Conservation (phyloP, 345 rosid genomes). For the Balakata baccata region DNA sequence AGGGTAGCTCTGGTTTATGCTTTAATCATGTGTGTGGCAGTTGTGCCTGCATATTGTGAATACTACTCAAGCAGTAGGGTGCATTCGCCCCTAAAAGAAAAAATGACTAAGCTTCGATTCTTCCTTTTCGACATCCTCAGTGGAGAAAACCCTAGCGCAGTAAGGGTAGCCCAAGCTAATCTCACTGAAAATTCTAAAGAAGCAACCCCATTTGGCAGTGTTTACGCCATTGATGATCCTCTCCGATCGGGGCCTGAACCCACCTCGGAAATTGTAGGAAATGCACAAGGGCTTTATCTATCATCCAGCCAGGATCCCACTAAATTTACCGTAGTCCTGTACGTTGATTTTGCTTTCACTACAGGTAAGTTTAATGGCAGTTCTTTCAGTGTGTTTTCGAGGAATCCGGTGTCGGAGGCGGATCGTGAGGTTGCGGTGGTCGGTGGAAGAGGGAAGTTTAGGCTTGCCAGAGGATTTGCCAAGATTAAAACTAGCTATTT, state of each 20-base stretch:
- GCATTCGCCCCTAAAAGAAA: too few relatives aligned
- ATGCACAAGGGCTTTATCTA: neutral
- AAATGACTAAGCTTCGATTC: too few relatives aligned
- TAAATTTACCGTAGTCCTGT: slow-evolving; percentile 15
- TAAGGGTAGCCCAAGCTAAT: neutral
- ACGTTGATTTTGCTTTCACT: slow-evolving; percentile 12
- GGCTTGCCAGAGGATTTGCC: slow-evolving; percentile 31
- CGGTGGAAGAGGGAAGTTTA: slow-evolving; percentile 32
- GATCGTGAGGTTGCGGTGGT: slow-evolving; percentile 30
- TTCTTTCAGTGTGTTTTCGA: slow-evolving; percentile 23
- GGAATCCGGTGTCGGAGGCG: slow-evolving; percentile 18
- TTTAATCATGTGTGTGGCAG: too few relatives aligned
- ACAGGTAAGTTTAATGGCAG: slow-evolving; percentile 25
- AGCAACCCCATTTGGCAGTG: neutral
- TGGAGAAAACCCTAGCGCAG: neutral
- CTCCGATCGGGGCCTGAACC: neutral
- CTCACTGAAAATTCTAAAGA: neutral
- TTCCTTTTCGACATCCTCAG: neutral
- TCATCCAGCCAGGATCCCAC: neutral
- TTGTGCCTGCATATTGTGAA: too few relatives aligned
- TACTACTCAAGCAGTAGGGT: too few relatives aligned
- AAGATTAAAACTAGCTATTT: slow-evolving; percentile 11
- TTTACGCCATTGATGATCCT: slow-evolving; percentile 5
- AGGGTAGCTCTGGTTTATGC: too few relatives aligned
- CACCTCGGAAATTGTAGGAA: neutral